These are phyloP conservation scores for Kodamaea anthophila DNA, from an alignment of 1,139 yeast genomes.

Conservation along the genomic window DNA sequence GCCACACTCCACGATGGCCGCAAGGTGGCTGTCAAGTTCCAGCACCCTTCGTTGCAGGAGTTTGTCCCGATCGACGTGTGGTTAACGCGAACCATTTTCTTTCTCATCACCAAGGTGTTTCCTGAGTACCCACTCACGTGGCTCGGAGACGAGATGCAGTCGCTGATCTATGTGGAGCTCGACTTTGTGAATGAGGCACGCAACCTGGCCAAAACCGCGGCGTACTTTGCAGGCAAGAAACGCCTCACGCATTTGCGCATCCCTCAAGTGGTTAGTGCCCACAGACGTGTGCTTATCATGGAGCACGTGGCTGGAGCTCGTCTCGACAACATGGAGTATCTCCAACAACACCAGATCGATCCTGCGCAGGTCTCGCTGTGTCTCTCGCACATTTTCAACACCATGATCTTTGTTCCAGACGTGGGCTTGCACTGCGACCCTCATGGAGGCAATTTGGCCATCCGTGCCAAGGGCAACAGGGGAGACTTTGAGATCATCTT, in stretches of 20 bases:
- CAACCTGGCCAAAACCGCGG: slow-evolving; percentile 65
- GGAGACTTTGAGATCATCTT: slow-evolving; percentile 87
- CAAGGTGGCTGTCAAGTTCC: slow-evolving; percentile 88
- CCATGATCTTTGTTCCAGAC: slow-evolving; percentile 90
- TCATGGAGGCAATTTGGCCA: slow-evolving; percentile 94
- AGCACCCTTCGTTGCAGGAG: slow-evolving; percentile 82
- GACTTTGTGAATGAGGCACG: slow-evolving; percentile 83
- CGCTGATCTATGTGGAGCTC: slow-evolving; percentile 80
- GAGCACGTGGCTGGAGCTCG: slow-evolving; percentile 81
- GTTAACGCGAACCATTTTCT: slow-evolving; percentile 72
- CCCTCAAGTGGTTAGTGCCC: slow-evolving; percentile 66
- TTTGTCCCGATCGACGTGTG: slow-evolving; percentile 87
- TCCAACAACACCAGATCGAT: slow-evolving; percentile 58
- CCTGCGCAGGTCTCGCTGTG: slow-evolving; percentile 79
- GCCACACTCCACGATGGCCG: slow-evolving; percentile 62
- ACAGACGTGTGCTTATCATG: slow-evolving; percentile 75
- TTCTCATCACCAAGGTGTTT: slow-evolving; percentile 66
- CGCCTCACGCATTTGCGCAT: slow-evolving; percentile 68
- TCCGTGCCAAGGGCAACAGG: slow-evolving; percentile 38
- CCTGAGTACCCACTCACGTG: slow-evolving; percentile 92
- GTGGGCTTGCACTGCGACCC: slow-evolving; percentile 97
- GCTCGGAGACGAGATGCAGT: slow-evolving; percentile 88
- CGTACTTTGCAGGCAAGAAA: slow-evolving; percentile 54
- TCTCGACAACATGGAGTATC: slow-evolving; percentile 65
- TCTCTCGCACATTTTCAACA: slow-evolving; percentile 83